Percentiles rank a stretch among this genome's conserved stretches.
phyloP scores from a whole-genome alignment of 2,329 filamentous ascomycete species.

The Cercospora sp. region DNA sequence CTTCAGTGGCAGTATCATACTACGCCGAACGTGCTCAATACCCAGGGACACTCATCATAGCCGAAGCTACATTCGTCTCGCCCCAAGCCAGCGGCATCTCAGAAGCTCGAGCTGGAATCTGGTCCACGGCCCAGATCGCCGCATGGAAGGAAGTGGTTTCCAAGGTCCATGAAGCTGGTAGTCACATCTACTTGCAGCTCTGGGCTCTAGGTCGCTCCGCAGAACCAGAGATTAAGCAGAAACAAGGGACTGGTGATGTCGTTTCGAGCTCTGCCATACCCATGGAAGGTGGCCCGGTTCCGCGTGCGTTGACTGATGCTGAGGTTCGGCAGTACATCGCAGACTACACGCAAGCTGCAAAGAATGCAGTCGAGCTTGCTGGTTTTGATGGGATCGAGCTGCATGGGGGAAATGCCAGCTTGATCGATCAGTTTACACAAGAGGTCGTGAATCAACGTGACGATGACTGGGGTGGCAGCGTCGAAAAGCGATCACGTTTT shows the following conservation, averaged over 20 bases:
- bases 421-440: constrained; percentile 66
- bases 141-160: constrained; percentile 55
- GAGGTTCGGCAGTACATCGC: constrained; percentile 38
- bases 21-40: constrained; percentile 36
- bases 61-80: constrained; percentile 41
- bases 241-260: constrained; percentile 33
- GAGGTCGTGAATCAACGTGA: constrained; percentile 56
- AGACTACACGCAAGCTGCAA: constrained; percentile 47
- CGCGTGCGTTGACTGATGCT: constrained; percentile 41
- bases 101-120: constrained; percentile 32
- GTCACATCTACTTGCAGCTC: constrained; percentile 49
- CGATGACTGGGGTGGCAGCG: constrained; percentile 50
- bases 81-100: constrained; percentile 33
- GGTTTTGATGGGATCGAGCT: constrained; percentile 64
- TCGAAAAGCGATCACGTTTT: constrained; percentile 54
- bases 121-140: constrained; percentile 44
- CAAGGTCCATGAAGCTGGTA: constrained; percentile 53
- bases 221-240: constrained; percentile 34
- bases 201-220: constrained; percentile 53
- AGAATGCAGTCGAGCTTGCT: constrained; percentile 47
- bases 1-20: constrained; percentile 33
- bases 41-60: constrained; percentile 39
- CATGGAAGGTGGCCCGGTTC: constrained; percentile 39
- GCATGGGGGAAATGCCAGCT: constrained; percentile 53
- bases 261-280: constrained; percentile 38